Percentiles rank a stretch among this genome's conserved stretches.
Evolutionary conservation across 768 basidiomycete genomes (phyloP).

Genomic region (Psilocybe cubensis): DNA sequence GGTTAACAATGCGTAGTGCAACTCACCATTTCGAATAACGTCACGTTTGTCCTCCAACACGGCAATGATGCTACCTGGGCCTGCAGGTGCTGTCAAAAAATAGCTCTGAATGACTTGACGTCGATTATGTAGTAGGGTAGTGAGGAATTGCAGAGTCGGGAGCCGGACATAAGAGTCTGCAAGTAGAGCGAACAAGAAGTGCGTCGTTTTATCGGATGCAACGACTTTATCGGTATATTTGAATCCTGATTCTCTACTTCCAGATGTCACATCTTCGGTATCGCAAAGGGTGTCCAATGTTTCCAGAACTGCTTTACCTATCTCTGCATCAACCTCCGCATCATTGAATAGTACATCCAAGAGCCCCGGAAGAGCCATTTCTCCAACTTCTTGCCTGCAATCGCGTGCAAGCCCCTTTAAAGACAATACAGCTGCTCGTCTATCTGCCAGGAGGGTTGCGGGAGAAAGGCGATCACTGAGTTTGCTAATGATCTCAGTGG

Average conservation of each 20-base stretch:
- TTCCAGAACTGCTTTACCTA: conserved; percentile 91
- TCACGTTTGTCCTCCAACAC: conserved; percentile 86
- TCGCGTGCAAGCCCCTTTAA: conserved; percentile 93
- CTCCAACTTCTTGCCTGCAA: conserved; percentile 88
- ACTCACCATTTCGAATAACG: conserved; percentile 82
- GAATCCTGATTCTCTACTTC: conserved; percentile 73
- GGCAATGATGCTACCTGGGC: conserved; percentile 71
- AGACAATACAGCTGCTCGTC: conserved; percentile 90
- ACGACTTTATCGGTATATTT: conserved; percentile 85
- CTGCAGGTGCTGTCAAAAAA: conserved; percentile 85
- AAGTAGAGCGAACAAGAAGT: conserved; percentile 79
- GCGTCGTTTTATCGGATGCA: conserved; percentile 66
- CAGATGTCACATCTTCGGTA: conserved; percentile 53
- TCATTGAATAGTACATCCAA: conserved; percentile 85
- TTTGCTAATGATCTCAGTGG: conserved; percentile 83
- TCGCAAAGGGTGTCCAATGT: conserved; percentile 88
- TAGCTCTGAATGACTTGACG: conserved; percentile 85
- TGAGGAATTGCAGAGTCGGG: conserved; percentile 81
- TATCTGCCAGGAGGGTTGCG: conserved; percentile 86
- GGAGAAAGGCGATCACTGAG: conserved; percentile 91
- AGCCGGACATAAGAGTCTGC: conserved; percentile 88
- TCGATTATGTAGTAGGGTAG: conserved; percentile 80
- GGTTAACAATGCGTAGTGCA: not conserved
- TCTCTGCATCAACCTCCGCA: conserved; percentile 89
- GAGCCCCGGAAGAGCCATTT: conserved; percentile 74